Percentiles rank a stretch among this genome's conserved stretches.
Evolutionary conservation across 495 filamentous ascomycete genomes (phyloP).

Genomic region (Parachaetomium inaequale): DNA sequence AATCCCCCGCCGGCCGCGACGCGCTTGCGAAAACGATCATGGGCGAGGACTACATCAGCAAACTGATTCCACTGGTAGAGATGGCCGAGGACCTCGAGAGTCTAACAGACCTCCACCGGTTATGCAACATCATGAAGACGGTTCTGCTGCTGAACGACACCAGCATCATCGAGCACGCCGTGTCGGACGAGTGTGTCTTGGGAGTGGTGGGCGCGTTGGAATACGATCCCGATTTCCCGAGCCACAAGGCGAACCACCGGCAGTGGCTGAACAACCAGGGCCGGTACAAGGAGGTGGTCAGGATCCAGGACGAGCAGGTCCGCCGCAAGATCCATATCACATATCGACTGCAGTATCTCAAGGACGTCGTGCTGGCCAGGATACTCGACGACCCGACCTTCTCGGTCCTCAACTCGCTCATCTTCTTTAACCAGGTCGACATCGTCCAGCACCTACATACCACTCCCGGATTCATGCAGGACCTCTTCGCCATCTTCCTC

Average conservation of each 20-base stretch:
- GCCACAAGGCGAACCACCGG: conserved; percentile 94
- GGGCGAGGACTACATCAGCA: conserved; percentile 77
- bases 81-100: conserved; percentile 90
- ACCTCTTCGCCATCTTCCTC: conserved; percentile 87
- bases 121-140: conserved; percentile 98
- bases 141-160: conserved; percentile 93
- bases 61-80: conserved; percentile 78
- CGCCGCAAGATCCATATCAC: conserved; percentile 92
- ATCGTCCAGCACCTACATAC: conserved; percentile 88
- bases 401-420: conserved; percentile 93
- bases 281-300: conserved; percentile 93
- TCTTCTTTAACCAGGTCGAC: conserved; percentile 98
- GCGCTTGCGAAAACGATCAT: conserved; percentile 86
- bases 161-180: conserved; percentile 85
- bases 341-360: conserved; percentile 95
- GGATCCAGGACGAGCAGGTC: conserved; percentile 75
- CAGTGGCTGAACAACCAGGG: conserved; percentile 86
- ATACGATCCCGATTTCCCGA: conserved; percentile 98
- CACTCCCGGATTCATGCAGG: conserved; percentile 71
- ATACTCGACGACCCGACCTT: conserved; percentile 98
- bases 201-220: conserved; percentile 95
- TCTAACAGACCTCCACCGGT: conserved; percentile 74
- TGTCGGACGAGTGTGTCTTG: conserved; percentile 81
- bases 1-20: conserved; percentile 73
- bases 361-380: conserved; percentile 92